These are phyloP conservation scores for Ballota nigra DNA, from an alignment of 257 asterid species.

Conservation along the genomic window DNA sequence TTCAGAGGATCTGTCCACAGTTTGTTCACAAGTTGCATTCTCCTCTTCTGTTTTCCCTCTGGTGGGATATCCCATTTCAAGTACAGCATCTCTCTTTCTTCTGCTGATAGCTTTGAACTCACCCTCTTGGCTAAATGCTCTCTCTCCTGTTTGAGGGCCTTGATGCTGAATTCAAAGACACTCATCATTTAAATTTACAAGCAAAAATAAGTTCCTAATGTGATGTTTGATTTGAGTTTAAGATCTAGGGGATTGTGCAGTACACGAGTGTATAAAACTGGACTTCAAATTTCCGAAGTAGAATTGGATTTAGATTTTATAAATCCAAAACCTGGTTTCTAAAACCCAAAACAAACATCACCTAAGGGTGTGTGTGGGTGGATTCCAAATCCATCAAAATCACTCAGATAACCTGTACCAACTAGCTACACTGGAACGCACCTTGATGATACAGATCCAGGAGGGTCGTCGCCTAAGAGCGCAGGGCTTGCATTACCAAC, in stretches of 20 bases:
- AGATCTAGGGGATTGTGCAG: too few relatives aligned
- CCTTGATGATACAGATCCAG: slow-evolving; percentile 89
- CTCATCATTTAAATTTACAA: neutral
- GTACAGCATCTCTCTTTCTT: slow-evolving; percentile 82
- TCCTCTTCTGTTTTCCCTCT: slow-evolving; percentile 71
- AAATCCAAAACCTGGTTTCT: too few relatives aligned
- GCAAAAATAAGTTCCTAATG: neutral
- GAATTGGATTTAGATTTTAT: too few relatives aligned
- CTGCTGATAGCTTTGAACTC: slow-evolving; percentile 61
- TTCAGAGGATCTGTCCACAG: slow-evolving; percentile 87
- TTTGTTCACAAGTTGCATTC: slow-evolving; percentile 72
- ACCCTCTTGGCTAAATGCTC: slow-evolving; percentile 87
- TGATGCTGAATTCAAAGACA: slow-evolving; percentile 50
- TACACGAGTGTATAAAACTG: too few relatives aligned
- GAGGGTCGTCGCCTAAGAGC: slow-evolving; percentile 88
- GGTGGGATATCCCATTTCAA: slow-evolving; percentile 82
- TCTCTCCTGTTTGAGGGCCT: slow-evolving; percentile 89
- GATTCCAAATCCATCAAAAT: too few relatives aligned
- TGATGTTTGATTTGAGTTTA: neutral
- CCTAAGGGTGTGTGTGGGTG: too few relatives aligned
- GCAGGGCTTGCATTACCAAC: slow-evolving; percentile 99
- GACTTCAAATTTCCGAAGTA: too few relatives aligned
- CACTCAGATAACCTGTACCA: neutral
- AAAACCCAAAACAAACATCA: too few relatives aligned
- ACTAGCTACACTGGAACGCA: slow-evolving; percentile 1